A percentile compares a stretch with the other conserved stretches of the same genome.
Evolutionary conservation across 495 filamentous ascomycete genomes (phyloP).

Genomic region (Amniculicola lignicola): DNA sequence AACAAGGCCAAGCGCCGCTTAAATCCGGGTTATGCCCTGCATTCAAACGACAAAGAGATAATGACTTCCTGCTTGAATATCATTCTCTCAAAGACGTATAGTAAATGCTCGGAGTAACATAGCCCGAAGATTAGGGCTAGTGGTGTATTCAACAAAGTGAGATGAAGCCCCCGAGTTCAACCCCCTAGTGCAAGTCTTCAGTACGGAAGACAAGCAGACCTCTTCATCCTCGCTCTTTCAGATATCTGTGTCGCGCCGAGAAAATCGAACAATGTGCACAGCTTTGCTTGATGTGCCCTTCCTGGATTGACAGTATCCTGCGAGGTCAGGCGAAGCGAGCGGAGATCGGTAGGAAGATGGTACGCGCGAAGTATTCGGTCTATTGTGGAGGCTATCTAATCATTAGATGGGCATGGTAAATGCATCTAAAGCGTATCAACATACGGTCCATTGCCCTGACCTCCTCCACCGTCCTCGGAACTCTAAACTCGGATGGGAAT

Average conservation of each 20-base stretch:
- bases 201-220: conserved; percentile 4
- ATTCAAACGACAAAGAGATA: neutral
- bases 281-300: conserved; percentile 26
- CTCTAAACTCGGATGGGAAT: conserved; percentile 38
- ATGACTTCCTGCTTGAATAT: no score
- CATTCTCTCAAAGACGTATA: no score
- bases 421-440: neutral
- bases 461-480: conserved; percentile 37
- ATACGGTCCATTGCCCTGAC: conserved; percentile 35
- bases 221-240: conserved; percentile 19
- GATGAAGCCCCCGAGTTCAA: no score
- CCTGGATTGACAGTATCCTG: conserved; percentile 15
- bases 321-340: conserved; percentile 23
- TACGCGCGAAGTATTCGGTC: conserved; percentile 42
- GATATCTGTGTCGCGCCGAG: conserved; percentile 30
- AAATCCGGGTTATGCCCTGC: neutral
- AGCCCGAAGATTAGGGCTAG: no score
- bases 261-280: conserved; percentile 35
- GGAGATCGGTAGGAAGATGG: conserved; percentile 32
- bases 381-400: conserved; percentile 27
- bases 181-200: no score
- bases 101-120: no score
- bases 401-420: neutral
- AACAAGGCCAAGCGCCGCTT: conserved; percentile 20
- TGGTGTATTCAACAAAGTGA: no score